Percentiles rank a stretch among this genome's conserved stretches.
Conservation (phyloP, 2,329 filamentous ascomycete species). For the Colletotrichum phormii region DNA sequence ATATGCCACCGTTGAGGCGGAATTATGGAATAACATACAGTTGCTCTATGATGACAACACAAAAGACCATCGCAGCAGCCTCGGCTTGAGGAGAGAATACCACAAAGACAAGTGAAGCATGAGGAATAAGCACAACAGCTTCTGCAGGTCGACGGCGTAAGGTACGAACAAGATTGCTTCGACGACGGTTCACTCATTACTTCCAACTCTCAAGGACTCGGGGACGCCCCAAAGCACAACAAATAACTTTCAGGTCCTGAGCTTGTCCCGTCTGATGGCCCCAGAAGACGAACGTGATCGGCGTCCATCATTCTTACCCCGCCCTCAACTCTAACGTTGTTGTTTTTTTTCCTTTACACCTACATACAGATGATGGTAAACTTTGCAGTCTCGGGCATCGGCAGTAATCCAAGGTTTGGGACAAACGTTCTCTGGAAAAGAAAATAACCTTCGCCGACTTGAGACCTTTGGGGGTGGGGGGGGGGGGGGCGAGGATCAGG, state of each 20-base stretch:
- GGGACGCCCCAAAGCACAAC: neutral
- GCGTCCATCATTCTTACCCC: slow-evolving; percentile 9
- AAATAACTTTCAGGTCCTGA: neutral
- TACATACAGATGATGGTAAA: neutral
- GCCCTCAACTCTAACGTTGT: neutral
- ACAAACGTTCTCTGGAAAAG: neutral
- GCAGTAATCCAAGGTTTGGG: neutral
- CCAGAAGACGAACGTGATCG: slow-evolving; percentile 12
- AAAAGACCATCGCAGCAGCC: neutral
- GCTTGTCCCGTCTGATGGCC: neutral
- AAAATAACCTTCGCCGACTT: neutral
- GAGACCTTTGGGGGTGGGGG: too few relatives aligned
- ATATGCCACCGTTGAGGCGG: neutral
- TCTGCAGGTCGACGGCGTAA: too few relatives aligned
- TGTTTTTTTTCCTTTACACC: neutral
- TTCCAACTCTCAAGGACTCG: neutral
- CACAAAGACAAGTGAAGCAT: neutral
- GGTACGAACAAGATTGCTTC: too few relatives aligned
- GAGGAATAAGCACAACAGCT: neutral
- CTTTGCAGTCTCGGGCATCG: neutral
- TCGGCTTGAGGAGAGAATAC: neutral
- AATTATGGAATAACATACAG: too few relatives aligned
- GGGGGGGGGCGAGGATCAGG: neutral
- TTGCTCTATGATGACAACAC: neutral
- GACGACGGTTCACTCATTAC: neutral